These are phyloP conservation scores for Nicotiana undulata DNA, from an alignment of 257 asterid species.

Conservation along the genomic window DNA sequence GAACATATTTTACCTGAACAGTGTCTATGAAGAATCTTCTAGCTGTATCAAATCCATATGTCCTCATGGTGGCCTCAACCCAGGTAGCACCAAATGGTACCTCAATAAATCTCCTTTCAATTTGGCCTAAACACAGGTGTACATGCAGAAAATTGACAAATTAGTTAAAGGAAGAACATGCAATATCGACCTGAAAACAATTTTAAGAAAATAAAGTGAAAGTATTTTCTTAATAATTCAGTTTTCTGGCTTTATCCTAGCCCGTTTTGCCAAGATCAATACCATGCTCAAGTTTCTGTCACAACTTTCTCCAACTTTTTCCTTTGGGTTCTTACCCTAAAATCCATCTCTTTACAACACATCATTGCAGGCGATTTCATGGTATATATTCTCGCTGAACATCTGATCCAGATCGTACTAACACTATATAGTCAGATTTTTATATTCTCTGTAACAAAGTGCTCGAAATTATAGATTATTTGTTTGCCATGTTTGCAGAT, in stretches of 20 bases:
- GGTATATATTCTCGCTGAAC: not conserved
- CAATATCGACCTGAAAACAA: not conserved
- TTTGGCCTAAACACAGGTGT: constrained; percentile 47
- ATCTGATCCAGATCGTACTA: not conserved
- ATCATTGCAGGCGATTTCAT: not conserved
- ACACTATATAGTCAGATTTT: not conserved
- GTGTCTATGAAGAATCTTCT: constrained; percentile 75
- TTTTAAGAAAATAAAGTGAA: constrained; percentile 2
- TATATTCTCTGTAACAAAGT: not conserved
- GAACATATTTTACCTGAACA: constrained; percentile 66
- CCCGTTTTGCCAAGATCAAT: not conserved
- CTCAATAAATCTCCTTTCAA: constrained; percentile 80
- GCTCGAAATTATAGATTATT: not conserved
- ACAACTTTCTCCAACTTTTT: not conserved
- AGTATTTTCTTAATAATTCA: not conserved
- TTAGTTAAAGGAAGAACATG: not conserved
- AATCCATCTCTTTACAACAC: not conserved
- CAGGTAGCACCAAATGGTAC: constrained; percentile 96
- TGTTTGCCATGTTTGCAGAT: not conserved
- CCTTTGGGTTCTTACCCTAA: not conserved
- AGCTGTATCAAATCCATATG: constrained; percentile 82
- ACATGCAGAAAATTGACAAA: constrained; percentile 12
- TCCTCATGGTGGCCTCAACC: constrained; percentile 82
- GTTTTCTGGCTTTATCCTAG: not conserved
- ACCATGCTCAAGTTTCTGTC: not conserved